Percentiles rank a stretch among this genome's conserved stretches.
Evolutionary conservation across 208 protist genomes (phyloP).

Genomic region (Perkinsela sp.): DNA sequence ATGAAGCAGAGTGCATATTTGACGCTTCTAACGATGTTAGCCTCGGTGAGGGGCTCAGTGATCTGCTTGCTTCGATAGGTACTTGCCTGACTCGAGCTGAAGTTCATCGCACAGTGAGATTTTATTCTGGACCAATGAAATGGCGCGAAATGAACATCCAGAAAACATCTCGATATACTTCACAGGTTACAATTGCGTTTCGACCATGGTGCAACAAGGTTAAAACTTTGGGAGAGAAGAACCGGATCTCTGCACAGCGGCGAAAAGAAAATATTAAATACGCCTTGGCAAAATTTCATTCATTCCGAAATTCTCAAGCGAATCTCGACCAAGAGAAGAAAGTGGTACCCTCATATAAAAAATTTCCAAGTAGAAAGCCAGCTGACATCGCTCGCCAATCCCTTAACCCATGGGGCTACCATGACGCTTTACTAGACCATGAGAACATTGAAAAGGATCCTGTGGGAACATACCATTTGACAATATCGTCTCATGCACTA

Average conservation of each 20-base stretch:
- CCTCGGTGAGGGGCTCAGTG: constrained; percentile 43
- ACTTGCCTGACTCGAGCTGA: constrained; percentile 36
- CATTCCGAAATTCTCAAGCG: background rate
- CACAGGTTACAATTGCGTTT: constrained; percentile 40
- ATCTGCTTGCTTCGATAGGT: constrained; percentile 41
- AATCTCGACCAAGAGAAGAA: background rate
- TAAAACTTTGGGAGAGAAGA: background rate
- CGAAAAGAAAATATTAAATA: background rate
- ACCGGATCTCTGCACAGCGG: background rate
- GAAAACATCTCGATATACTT: constrained; percentile 50
- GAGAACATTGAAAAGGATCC: constrained; percentile 54
- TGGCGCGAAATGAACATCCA: constrained; percentile 39
- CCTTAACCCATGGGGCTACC: constrained; percentile 54
- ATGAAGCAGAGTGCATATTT: constrained; percentile 34
- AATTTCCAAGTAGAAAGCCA: background rate
- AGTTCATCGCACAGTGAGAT: constrained; percentile 55
- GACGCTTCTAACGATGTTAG: constrained; percentile 38
- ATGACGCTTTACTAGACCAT: constrained; percentile 39
- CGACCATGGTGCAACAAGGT: constrained; percentile 10
- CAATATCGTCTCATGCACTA: constrained; percentile 41
- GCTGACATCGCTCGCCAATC: constrained; percentile 18
- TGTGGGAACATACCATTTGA: constrained; percentile 34
- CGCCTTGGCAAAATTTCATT: background rate
- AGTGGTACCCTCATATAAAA: background rate
- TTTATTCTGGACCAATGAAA: constrained; percentile 32